Base-by-base conservation (phyloP, 192 early-diverging fungal species). In the Geranomyces variabilis region DNA sequence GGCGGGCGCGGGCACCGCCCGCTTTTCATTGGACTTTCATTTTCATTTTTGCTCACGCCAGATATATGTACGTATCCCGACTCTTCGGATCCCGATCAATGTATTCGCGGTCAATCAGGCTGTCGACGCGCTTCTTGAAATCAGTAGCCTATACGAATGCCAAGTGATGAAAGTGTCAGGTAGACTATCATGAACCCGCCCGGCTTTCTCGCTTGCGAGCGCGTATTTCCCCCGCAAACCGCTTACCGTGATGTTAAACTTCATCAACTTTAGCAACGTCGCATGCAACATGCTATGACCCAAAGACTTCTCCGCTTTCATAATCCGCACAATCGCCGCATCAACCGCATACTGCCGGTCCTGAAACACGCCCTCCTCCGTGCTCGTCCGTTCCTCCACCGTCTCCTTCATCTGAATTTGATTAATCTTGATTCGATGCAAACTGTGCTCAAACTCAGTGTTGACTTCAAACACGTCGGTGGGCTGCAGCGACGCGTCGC, bases 41-140 rank as follows among this genome's bases (percentile, higher is more conserved):
- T n/a, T 41, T 41, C 5, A 7, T 41, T 41, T 3, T 41, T 10
- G 3, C 36, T 80, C 63, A 85, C n/a, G 84, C 84, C 34, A 85
- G 44, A 61, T 85, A 85, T 15, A 75, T 28, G 62, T 85, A 85
- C 19, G 76, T 48, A 26, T 59, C 26, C n/a, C 67, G 21, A 65
- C 92, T 88, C 1, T 79, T 78, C 43, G 72, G 72, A 51, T 89
- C 92, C 46, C 97, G 82, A 79, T 94, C 93, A 58, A 99, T 77
- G 70, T 98, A 98, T 66, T 99, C 97, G 53, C 96, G 87, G 31
- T 99, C 97, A 70, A 98, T 97, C 76, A 99, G 76, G 24, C 88
- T 89, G 75, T 96, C 97, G 34, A 99, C 95, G 1, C 93, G 81
- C 63, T 95, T 93, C 81, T 98, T 99, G 69, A 97, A 51, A 60